Percentiles rank a stretch among this genome's conserved stretches.
These are phyloP conservation scores for Casuarina glauca DNA, from an alignment of 306 rosid genomes.

Conservation along the genomic window DNA sequence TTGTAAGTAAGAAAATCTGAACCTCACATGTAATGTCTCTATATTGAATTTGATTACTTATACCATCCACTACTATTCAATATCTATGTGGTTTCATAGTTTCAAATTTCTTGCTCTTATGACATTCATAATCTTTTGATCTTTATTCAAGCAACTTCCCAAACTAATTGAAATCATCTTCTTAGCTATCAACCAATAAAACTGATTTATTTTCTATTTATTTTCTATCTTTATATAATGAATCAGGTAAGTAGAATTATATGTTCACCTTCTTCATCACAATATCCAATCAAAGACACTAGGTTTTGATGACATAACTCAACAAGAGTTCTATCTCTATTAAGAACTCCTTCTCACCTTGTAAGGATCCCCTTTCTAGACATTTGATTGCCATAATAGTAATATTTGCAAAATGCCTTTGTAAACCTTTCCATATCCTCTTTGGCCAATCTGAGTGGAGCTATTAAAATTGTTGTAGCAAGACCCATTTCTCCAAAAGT, in stretches of 20 bases:
- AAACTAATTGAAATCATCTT: background rate
- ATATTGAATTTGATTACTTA: no score
- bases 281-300: no score
- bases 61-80: conserved; percentile 1
- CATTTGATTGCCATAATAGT: conserved; percentile 77
- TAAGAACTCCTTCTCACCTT: conserved; percentile 86
- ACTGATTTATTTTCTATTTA: no score
- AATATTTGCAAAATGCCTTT: conserved; percentile 65
- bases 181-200: background rate
- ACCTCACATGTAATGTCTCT: conserved; percentile 2
- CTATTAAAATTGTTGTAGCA: conserved; percentile 64
- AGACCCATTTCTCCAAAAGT: conserved; percentile 56
- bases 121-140: background rate
- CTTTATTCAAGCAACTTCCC: background rate
- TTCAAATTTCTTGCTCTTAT: background rate
- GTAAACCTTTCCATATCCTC: conserved; percentile 86
- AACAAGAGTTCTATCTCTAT: conserved; percentile 79
- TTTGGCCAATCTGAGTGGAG: conserved; percentile 69
- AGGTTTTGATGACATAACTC: conserved; percentile 84
- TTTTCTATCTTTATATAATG: background rate
- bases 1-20: background rate
- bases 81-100: background rate
- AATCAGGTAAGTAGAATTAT: conserved; percentile 24
- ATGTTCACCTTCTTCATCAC: conserved; percentile 87
- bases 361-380: conserved; percentile 74